phyloP scores from a whole-genome alignment of 495 filamentous ascomycete genomes.

The Platismatia glauca region DNA sequence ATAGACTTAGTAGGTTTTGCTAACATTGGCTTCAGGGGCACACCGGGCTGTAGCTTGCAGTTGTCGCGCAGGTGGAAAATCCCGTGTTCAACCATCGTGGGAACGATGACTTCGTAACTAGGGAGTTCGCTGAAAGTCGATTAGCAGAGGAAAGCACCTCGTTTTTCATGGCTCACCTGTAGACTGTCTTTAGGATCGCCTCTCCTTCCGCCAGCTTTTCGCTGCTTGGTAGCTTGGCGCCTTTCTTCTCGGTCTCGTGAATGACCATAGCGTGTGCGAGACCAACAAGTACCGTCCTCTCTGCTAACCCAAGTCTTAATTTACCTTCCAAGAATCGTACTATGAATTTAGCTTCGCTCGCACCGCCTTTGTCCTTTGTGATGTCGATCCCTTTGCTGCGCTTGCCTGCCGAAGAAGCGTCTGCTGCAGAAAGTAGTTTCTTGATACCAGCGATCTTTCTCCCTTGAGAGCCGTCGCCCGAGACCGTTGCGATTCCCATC shows the following conservation, averaged over 20 bases:
- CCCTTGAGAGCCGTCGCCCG: constrained; percentile 79
- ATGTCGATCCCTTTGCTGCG: constrained; percentile 67
- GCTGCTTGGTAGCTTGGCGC: constrained; percentile 57
- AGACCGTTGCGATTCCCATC: constrained; percentile 76
- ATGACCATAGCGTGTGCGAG: constrained; percentile 79
- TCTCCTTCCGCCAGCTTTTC: constrained; percentile 76
- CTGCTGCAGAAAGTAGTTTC: constrained; percentile 81
- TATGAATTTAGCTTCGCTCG: constrained; percentile 90
- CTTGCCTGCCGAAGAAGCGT: constrained; percentile 60
- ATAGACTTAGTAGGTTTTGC: constrained; percentile 99
- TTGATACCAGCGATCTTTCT: constrained; percentile 92
- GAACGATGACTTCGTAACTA: constrained; percentile 91
- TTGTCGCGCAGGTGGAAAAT: constrained; percentile 69
- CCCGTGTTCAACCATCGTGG: constrained; percentile 75
- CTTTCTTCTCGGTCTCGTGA: constrained; percentile 64
- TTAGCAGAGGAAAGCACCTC: neutral
- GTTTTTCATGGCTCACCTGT: constrained; percentile 49
- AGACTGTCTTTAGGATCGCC: constrained; percentile 76
- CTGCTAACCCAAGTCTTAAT: constrained; percentile 79
- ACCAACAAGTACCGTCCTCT: constrained; percentile 82
- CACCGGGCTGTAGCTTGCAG: constrained; percentile 89
- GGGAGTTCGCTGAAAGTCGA: constrained; percentile 61
- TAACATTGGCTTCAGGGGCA: constrained; percentile 97
- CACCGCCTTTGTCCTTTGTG: constrained; percentile 82
- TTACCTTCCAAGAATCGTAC: constrained; percentile 92